phyloP scores from a whole-genome alignment of 768 basidiomycete species.

The Termitomyces sp. region DNA sequence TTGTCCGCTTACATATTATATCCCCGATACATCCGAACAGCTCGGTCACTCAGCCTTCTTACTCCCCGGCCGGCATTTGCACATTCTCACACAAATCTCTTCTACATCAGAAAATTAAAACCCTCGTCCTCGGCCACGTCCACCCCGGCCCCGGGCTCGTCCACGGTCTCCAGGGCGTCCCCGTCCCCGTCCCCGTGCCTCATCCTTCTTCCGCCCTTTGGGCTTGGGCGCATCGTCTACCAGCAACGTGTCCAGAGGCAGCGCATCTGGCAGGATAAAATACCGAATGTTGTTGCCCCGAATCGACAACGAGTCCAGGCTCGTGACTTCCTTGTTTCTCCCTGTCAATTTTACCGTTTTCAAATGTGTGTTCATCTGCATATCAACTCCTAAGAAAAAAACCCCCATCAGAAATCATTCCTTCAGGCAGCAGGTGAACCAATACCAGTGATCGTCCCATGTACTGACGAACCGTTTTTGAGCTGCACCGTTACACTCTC shows the following conservation, averaged over 20 bases:
- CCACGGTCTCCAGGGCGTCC: constrained; percentile 50
- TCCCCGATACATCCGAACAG: constrained; percentile 20
- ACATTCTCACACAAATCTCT: not conserved
- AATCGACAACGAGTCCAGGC: constrained; percentile 89
- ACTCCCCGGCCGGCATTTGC: not conserved
- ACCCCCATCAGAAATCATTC: not conserved
- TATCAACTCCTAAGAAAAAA: constrained; percentile 77
- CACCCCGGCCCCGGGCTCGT: constrained; percentile 48
- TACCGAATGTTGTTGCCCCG: constrained; percentile 97
- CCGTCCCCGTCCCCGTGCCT: constrained; percentile 61
- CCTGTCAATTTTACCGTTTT: constrained; percentile 98
- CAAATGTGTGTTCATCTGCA: constrained; percentile 99
- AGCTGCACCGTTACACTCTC: constrained; percentile 98
- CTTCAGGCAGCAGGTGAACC: constrained; percentile 7
- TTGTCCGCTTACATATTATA: constrained; percentile 28
- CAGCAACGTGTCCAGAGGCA: constrained; percentile 93
- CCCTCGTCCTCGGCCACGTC: constrained; percentile 30
- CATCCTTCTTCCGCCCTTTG: constrained; percentile 89
- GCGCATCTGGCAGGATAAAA: constrained; percentile 94
- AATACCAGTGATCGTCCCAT: constrained; percentile 95
- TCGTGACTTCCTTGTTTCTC: constrained; percentile 81
- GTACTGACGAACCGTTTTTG: constrained; percentile 93
- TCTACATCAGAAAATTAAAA: constrained; percentile 16
- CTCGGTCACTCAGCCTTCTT: constrained; percentile 15
- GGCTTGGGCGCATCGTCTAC: constrained; percentile 98